Evolutionary conservation across 2,329 filamentous ascomycete genomes (phyloP).

Genomic region (Monosporascus sp.): DNA sequence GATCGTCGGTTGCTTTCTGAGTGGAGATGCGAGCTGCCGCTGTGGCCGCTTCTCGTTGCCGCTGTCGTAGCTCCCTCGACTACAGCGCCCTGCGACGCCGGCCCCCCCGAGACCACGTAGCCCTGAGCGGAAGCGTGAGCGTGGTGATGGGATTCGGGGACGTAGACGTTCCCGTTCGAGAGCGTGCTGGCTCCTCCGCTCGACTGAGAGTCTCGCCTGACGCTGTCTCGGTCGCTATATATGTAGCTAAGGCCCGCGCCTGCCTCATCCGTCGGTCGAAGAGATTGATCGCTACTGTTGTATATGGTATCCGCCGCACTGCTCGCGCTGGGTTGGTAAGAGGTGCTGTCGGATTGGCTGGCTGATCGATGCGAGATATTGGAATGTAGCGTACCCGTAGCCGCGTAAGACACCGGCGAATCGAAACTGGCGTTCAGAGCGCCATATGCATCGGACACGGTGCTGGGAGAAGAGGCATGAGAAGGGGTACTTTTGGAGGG

Average conservation of each 20-base stretch:
- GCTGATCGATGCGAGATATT: slow-evolving; percentile 11
- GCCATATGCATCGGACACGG: slow-evolving; percentile 21
- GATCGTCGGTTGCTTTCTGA: slow-evolving; percentile 24
- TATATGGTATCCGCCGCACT: slow-evolving; percentile 14
- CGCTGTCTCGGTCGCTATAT: slow-evolving; percentile 18
- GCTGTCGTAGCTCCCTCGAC: slow-evolving; percentile 11
- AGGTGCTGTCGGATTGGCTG: slow-evolving; percentile 10
- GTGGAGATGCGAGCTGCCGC: slow-evolving; percentile 20
- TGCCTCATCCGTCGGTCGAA: slow-evolving; percentile 17
- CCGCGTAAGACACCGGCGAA: slow-evolving; percentile 11
- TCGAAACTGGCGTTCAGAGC: slow-evolving; percentile 20
- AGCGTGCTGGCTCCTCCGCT: slow-evolving; percentile 17
- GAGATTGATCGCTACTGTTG: slow-evolving; percentile 10
- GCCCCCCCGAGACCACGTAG: slow-evolving; percentile 14
- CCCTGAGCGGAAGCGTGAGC: slow-evolving; percentile 12
- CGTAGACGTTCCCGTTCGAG: slow-evolving; percentile 29
- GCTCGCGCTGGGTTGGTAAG: slow-evolving; percentile 9
- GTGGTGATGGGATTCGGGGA: slow-evolving; percentile 22
- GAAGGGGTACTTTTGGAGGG: slow-evolving; percentile 2
- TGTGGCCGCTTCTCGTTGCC: slow-evolving; percentile 10
- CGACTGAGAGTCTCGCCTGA: slow-evolving; percentile 19
- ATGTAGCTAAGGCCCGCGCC: slow-evolving; percentile 19
- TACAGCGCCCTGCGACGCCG: slow-evolving; percentile 10
- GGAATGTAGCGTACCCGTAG: slow-evolving; percentile 10
- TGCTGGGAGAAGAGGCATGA: slow-evolving; percentile 15